These are phyloP conservation scores for Fusarium subglutinans DNA, from an alignment of 2,329 filamentous ascomycete genomes.

Conservation along the genomic window DNA sequence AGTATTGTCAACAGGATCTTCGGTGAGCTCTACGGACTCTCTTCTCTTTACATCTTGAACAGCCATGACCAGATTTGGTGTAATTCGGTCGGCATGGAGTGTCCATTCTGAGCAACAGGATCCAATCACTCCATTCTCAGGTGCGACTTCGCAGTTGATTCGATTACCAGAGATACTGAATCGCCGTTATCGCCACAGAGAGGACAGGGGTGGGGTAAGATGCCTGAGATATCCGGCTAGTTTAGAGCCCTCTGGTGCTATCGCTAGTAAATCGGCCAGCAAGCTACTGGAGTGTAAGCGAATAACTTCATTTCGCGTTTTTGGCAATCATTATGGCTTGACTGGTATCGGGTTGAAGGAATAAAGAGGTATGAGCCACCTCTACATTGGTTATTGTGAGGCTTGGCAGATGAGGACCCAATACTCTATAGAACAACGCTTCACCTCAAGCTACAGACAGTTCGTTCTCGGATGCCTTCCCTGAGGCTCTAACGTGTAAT, in stretches of 20 bases:
- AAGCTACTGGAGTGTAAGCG: neutral
- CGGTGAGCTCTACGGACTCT: too few relatives aligned
- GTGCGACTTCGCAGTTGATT: neutral
- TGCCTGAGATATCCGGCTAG: neutral
- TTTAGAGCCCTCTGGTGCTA: too few relatives aligned
- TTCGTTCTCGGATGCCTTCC: neutral
- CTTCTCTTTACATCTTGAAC: neutral
- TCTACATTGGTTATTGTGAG: neutral
- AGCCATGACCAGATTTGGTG: neutral
- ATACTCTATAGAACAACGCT: neutral
- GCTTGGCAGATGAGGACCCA: neutral
- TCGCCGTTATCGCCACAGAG: neutral
- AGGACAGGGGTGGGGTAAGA: neutral
- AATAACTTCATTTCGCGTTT: neutral
- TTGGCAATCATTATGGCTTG: neutral
- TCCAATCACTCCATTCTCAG: neutral
- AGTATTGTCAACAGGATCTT: too few relatives aligned
- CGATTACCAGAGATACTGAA: neutral
- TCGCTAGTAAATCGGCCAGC: neutral
- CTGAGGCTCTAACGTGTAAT: neutral
- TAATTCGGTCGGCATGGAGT: neutral
- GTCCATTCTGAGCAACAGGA: neutral
- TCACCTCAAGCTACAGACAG: neutral
- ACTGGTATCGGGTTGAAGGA: rapidly evolving
- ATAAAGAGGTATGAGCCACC: neutral